Percentiles rank a stretch among this genome's conserved stretches.
Conservation (phyloP, 108 stramenopile genomes). For the Craspedostauros australis region DNA sequence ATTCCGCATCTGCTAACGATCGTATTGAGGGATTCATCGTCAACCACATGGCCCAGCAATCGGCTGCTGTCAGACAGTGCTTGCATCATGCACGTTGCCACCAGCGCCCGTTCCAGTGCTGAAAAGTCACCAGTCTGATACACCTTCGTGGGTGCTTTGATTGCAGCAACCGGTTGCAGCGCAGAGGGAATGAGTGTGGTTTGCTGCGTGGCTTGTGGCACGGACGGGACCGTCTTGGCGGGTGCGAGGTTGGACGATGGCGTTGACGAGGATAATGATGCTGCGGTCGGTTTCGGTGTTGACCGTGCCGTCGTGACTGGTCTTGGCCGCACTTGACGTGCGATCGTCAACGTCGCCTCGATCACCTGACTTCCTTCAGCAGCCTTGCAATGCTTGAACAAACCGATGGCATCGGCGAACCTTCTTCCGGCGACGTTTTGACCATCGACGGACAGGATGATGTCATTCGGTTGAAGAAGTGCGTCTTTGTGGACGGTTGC, state of each 20-base stretch:
- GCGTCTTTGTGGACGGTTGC: neutral
- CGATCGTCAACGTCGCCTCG: slow-evolving; percentile 16
- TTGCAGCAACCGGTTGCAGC: slow-evolving; percentile 1
- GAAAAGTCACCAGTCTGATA: too few relatives aligned
- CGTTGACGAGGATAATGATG: neutral
- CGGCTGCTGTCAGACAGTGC: slow-evolving; percentile 7
- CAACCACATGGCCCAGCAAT: slow-evolving; percentile 2
- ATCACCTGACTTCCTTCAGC: slow-evolving; percentile 2
- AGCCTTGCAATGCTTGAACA: slow-evolving; percentile 21
- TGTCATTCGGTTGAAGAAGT: slow-evolving; percentile 50
- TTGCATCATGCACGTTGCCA: slow-evolving; percentile 13
- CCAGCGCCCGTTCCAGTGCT: too few relatives aligned
- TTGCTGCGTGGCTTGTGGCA: neutral
- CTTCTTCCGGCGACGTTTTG: slow-evolving; percentile 31
- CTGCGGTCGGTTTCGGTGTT: neutral
- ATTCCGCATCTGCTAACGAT: slow-evolving; percentile 3
- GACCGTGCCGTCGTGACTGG: neutral
- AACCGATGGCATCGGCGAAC: slow-evolving; percentile 45
- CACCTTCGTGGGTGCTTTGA: slow-evolving; percentile 2
- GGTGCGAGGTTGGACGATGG: neutral
- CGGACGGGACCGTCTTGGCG: neutral
- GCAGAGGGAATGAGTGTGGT: neutral
- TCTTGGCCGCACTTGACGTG: slow-evolving; percentile 22
- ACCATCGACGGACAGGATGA: slow-evolving; percentile 59
- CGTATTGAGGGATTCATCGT: slow-evolving; percentile 1